Evolutionary conservation across 768 basidiomycete species (phyloP).

Genomic region (Mycena floridula): DNA sequence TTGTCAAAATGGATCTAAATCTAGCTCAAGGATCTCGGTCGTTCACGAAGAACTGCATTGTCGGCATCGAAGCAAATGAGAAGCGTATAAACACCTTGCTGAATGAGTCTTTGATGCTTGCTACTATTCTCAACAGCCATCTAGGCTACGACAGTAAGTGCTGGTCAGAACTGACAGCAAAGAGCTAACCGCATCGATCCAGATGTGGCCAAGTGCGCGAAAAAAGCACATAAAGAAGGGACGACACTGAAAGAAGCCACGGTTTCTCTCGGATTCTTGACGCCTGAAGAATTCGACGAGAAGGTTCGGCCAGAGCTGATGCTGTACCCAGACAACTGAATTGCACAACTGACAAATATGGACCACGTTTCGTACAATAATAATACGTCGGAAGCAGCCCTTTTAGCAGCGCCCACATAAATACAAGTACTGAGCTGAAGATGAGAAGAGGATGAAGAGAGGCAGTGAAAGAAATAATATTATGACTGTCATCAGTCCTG

Average conservation of each 20-base stretch:
- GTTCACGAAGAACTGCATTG: conserved; percentile 95
- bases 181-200: conserved; percentile 4
- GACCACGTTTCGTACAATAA: too few relatives aligned
- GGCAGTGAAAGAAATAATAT: too few relatives aligned
- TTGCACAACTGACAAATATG: too few relatives aligned
- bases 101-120: conserved; percentile 96
- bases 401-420: too few relatives aligned
- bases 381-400: too few relatives aligned
- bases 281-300: conserved; percentile 87
- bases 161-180: conserved; percentile 3
- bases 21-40: conserved; percentile 64
- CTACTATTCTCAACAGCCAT: conserved; percentile 93
- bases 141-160: conserved; percentile 94
- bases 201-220: conserved; percentile 98
- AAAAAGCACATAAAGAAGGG: conserved; percentile 99
- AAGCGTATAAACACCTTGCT: conserved; percentile 82
- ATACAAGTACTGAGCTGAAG: too few relatives aligned
- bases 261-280: conserved; percentile 78
- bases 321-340: conserved; percentile 76
- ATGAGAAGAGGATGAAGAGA: too few relatives aligned
- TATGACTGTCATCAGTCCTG: too few relatives aligned
- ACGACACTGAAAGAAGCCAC: conserved; percentile 95
- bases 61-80: conserved; percentile 95
- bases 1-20: neutral
- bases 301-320: conserved; percentile 92